Percentiles rank a stretch among this genome's conserved stretches.
These are phyloP conservation scores for Suillus occidentalis DNA, from an alignment of 768 basidiomycete species.

Conservation along the genomic window DNA sequence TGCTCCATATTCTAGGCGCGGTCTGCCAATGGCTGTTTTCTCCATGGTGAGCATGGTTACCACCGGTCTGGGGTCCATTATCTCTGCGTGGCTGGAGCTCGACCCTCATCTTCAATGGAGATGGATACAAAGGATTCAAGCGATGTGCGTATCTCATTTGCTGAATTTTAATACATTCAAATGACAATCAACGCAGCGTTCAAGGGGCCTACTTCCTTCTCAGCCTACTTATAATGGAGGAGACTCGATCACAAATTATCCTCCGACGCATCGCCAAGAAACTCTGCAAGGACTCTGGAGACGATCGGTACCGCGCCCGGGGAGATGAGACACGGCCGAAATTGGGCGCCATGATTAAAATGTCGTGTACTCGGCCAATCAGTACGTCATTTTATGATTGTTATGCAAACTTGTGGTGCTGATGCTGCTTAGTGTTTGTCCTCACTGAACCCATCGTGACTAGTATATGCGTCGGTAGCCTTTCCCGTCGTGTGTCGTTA, in stretches of 20 bases:
- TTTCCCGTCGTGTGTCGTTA: not conserved
- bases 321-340: conserved; percentile 61
- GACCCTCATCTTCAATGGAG: conserved; percentile 63
- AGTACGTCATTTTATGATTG: conserved; percentile 44
- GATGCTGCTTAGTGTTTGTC: conserved; percentile 16
- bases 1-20: conserved; percentile 45
- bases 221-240: conserved; percentile 56
- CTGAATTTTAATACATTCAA: not conserved
- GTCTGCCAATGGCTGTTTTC: conserved; percentile 75
- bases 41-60: conserved; percentile 58
- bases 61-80: conserved; percentile 63
- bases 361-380: conserved; percentile 69
- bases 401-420: not conserved
- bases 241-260: conserved; percentile 73
- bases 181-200: conserved; percentile 38
- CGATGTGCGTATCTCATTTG: conserved; percentile 45
- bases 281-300: conserved; percentile 64
- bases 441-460: conserved; percentile 64
- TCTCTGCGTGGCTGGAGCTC: conserved; percentile 66
- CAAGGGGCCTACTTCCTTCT: conserved; percentile 50
- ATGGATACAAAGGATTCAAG: conserved; percentile 82
- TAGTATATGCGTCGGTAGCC: conserved; percentile 62
- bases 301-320: conserved; percentile 59
- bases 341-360: conserved; percentile 56
- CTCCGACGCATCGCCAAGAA: conserved; percentile 61